Evolutionary conservation across 441 rosid species (phyloP), one percentile per base, ranked within the genome.

Genomic region (Arabidopsis lyrata): DNA sequence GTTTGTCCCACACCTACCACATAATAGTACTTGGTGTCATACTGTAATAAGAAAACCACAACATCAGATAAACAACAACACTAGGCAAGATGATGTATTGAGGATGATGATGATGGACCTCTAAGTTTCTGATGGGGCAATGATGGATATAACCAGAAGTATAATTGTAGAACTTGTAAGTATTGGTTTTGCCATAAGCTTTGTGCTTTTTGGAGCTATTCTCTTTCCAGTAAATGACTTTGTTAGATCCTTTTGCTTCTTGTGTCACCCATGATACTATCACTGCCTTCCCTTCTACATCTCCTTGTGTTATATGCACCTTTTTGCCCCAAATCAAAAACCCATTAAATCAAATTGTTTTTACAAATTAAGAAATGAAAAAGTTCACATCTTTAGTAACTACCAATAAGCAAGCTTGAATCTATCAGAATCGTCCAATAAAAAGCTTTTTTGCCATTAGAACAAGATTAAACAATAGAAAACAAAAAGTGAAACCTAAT

Each of bases 291-390:
- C 96, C 97, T 29, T 74, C 88, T 13, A 69, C 82, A 74, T 93
- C 97, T 48, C 98, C 98, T 90, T 89, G 98, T 50, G 97, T 91
- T 79, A 91, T 81, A 54, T 93, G 96, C 65, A 93, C 96, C 98
- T 91, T 47, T 77, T 75, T 63, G 7, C 2, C 36, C 6, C 39
- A 50, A 61, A 42, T 42, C 8, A 53, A 55, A 8, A 34, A 48
- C n/a, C 42, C 63, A 39, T 35, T 68, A 10, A 3, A 35, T 49
- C n/a, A 39, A 14, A 12, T 18, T 29, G 4, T 48, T 35, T 15
- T 2, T 3, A 45, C 13, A 50, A 20, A n/a, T 13, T 13, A 31
- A 63, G 12, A 64, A 35, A 24, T 0, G 0, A 62, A 48, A 42
- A 53, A 48, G 55, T 22, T 29, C 1, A 2, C 0, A 15, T 20